These are phyloP conservation scores for Naganishia onofrii DNA, from an alignment of 768 basidiomycete species.

Conservation along the genomic window DNA sequence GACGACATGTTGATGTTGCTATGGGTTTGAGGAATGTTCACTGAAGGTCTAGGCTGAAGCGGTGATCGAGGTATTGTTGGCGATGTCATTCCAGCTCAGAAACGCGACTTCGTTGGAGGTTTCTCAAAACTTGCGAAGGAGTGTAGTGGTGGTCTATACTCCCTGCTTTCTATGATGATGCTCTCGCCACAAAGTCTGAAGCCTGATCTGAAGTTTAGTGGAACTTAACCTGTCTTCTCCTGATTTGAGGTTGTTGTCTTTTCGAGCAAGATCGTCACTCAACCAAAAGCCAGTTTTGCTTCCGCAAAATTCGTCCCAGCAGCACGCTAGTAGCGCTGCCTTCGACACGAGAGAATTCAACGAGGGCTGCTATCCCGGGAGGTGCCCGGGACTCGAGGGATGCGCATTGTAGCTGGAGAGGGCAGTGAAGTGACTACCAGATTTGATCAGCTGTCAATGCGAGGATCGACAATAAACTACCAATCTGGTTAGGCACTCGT, in stretches of 20 bases:
- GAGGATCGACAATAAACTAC: too few species aligned
- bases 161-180: neutral
- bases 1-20: conserved; percentile 10
- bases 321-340: too few species aligned
- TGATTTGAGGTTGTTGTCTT: conserved; percentile 15
- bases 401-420: too few species aligned
- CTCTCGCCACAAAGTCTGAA: neutral
- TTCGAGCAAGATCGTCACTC: conserved; percentile 4
- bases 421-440: too few species aligned
- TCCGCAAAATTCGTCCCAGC: neutral
- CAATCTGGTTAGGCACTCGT: too few species aligned
- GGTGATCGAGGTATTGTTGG: conserved; percentile 10
- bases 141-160: neutral
- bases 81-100: conserved; percentile 13
- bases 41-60: conserved; percentile 11
- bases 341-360: neutral
- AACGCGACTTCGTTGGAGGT: neutral
- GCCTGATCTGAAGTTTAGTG: neutral
- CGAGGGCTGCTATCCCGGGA: too few species aligned
- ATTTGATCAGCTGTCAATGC: too few species aligned
- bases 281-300: conserved; percentile 13
- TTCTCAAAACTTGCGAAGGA: neutral
- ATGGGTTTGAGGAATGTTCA: neutral
- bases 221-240: neutral
- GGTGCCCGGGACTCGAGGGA: too few species aligned